Evolutionary conservation across 371 early-diverging fungal genomes (phyloP).

Genomic region (Cokeromyces recurvatus): DNA sequence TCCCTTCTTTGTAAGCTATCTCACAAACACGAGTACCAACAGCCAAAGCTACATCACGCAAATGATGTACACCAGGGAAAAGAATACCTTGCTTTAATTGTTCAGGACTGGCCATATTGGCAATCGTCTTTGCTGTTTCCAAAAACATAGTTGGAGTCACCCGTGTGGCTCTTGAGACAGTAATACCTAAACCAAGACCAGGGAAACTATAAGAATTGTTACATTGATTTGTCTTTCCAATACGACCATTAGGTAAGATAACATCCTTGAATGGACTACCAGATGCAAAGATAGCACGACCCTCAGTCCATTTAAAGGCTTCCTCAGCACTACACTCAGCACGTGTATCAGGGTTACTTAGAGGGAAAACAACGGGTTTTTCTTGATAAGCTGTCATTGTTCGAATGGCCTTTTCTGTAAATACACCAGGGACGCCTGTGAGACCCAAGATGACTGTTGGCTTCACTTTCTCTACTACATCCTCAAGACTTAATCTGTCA

Average conservation of each 20-base stretch:
- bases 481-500: constrained; percentile 48
- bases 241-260: constrained; percentile 35
- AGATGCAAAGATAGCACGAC: constrained; percentile 60
- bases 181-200: constrained; percentile 57
- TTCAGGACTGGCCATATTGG: constrained; percentile 52
- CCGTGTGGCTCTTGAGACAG: constrained; percentile 48
- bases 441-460: constrained; percentile 64
- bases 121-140: constrained; percentile 57
- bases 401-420: constrained; percentile 52
- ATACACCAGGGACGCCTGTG: constrained; percentile 54
- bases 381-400: constrained; percentile 57
- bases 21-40: constrained; percentile 61
- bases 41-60: constrained; percentile 48
- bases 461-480: constrained; percentile 54
- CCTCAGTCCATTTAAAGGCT: constrained; percentile 60
- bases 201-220: constrained; percentile 63
- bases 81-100: constrained; percentile 57
- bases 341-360: constrained; percentile 61
- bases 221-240: constrained; percentile 57
- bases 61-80: constrained; percentile 52
- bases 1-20: constrained; percentile 53
- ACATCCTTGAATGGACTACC: constrained; percentile 58
- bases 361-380: constrained; percentile 59
- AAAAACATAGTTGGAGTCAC: constrained; percentile 59
- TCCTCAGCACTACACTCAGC: constrained; percentile 65